Evolutionary conservation across 2,329 filamentous ascomycete genomes (phyloP).

Genomic region (Neospermospora avenae): DNA sequence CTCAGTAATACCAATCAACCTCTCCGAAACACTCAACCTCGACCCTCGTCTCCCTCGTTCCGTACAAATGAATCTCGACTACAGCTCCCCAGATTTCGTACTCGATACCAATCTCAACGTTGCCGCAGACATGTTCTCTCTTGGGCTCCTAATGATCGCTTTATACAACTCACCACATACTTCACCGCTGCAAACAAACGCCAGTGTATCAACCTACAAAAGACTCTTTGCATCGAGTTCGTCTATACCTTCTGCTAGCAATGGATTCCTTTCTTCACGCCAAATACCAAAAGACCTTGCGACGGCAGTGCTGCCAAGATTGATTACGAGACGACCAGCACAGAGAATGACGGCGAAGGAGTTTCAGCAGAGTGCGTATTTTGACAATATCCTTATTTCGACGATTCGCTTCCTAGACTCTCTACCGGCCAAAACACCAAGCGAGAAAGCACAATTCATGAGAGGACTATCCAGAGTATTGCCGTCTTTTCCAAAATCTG

Average conservation of each 20-base stretch:
- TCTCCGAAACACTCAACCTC: slow-evolving; percentile 80
- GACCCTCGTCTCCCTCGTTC: slow-evolving; percentile 77
- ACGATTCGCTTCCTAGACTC: slow-evolving; percentile 93
- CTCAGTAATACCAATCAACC: slow-evolving; percentile 73
- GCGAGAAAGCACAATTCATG: slow-evolving; percentile 89
- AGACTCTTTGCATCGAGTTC: slow-evolving; percentile 76
- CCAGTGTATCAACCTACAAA: slow-evolving; percentile 81
- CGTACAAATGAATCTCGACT: slow-evolving; percentile 90
- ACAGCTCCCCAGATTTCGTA: slow-evolving; percentile 90
- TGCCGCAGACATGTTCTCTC: slow-evolving; percentile 87
- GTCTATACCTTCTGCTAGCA: slow-evolving; percentile 71
- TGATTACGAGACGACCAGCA: slow-evolving; percentile 84
- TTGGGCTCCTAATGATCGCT: slow-evolving; percentile 83
- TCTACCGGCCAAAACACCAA: slow-evolving; percentile 85
- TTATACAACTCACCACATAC: slow-evolving; percentile 92
- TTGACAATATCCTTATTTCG: slow-evolving; percentile 94
- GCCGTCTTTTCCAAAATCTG: slow-evolving; percentile 86
- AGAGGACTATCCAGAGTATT: slow-evolving; percentile 82
- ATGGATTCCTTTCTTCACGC: slow-evolving; percentile 80
- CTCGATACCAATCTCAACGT: slow-evolving; percentile 84
- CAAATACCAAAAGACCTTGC: slow-evolving; percentile 77
- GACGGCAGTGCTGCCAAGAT: slow-evolving; percentile 71
- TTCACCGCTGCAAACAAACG: slow-evolving; percentile 80
- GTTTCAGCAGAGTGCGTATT: slow-evolving; percentile 93
- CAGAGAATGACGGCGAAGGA: slow-evolving; percentile 84